Base-by-base conservation (phyloP, 2,329 filamentous ascomycete genomes). In the Arthrobotrys iridis region DNA sequence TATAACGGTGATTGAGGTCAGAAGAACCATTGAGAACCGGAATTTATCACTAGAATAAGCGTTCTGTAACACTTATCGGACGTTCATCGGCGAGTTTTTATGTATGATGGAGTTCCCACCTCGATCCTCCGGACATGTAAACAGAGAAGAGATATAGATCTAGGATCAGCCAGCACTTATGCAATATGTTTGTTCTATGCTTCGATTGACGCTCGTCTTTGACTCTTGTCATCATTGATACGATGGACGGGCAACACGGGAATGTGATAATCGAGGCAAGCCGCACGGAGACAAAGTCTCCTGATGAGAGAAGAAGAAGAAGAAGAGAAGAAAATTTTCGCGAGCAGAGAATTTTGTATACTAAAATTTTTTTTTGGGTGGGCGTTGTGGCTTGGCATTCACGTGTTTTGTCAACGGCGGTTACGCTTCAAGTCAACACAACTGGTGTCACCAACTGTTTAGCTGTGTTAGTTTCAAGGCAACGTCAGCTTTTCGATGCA, bases 121-220 rank as follows among this genome's bases (percentile, higher is more conserved):
- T 74, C 70, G 70, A 74, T 74, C 45, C 70, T 74, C 70, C 40
- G 70, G 70, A 41, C 50, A 62, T 66, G 52, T 74, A 58, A 67
- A 66, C 62, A 74, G 70, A 74, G 70, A 74, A 74, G 70, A 74
- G 70, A 67, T 67, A 74, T 50, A 28, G 35, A 57, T 43, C 40
- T 35, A 37, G 66, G 72, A 77, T 55, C 64, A 65, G 43, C 65
- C 65, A 60, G 66, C 77, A 78, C 75, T 76, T 79, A 50, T 79
- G 78, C 78, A 79, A 79, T 79, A 78, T 77, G 77, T 70, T 79
- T 77, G 63, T 72, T 79, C 78, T 79, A 77, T 79, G 78, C 77
- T 78, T 76, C 77, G 66, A 77, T 78, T 76, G 78, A 79, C 78
- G 77, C 78, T 78, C 77, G 62, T 75, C 70, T 71, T 63, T 64